phyloP scores from a whole-genome alignment of 352 stramenopile species.

The Phytopythium montanum region DNA sequence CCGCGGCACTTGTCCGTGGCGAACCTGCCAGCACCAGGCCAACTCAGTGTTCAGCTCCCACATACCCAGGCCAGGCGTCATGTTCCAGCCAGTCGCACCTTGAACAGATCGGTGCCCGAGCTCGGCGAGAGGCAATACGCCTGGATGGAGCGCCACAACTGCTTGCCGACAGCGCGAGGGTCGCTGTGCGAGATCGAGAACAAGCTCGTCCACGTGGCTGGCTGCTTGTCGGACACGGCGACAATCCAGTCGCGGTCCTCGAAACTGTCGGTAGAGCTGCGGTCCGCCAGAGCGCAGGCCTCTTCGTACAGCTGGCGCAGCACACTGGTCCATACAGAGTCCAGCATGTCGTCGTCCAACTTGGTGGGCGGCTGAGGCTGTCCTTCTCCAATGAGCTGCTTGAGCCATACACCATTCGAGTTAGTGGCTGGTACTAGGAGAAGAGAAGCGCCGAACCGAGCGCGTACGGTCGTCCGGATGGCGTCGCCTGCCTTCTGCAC shows the following conservation, averaged over 20 bases:
- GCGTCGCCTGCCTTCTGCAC: not conserved
- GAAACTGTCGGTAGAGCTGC: not conserved
- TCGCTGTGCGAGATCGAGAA: not conserved
- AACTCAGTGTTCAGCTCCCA: no score
- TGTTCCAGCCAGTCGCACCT: not conserved
- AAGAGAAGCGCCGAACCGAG: not conserved
- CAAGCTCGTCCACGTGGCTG: not conserved
- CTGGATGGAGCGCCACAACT: not conserved
- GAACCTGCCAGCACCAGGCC: not conserved
- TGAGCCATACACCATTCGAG: not conserved
- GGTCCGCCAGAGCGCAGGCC: not conserved
- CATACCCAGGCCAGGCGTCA: no score
- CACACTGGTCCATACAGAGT: not conserved
- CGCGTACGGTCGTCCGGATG: not conserved
- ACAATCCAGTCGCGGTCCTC: not conserved
- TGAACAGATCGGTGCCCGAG: not conserved
- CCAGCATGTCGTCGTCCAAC: not conserved
- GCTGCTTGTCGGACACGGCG: not conserved
- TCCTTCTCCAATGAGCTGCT: not conserved
- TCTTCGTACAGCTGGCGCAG: not conserved
- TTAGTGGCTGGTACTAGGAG: no score
- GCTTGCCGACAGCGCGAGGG: not conserved
- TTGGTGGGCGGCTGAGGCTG: not conserved
- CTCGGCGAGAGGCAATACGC: not conserved
- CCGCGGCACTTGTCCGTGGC: not conserved